Evolutionary conservation across 179 eudicot genomes (phyloP), one percentile per base, ranked within the genome.

Genomic region (Kewa caespitosa): DNA sequence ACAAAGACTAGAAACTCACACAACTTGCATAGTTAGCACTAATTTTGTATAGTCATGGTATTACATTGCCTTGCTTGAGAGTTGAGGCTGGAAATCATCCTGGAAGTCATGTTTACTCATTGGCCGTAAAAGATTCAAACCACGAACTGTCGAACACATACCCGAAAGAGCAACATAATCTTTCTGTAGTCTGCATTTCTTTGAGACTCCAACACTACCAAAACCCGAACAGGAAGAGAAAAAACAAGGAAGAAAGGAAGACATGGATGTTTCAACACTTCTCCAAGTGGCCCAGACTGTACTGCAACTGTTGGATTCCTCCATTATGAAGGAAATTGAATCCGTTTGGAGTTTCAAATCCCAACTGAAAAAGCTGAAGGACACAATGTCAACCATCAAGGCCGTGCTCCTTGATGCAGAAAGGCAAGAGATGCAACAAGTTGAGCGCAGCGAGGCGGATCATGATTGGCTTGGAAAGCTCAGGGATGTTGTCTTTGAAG

Each of bases 331-430:
- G 34, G 61, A 71, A 55, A 13, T 70, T 0, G 54, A 15, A 27
- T 32, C 52, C 8, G 32, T 66, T 0, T 61, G 55, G 71, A 61
- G 62, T 3, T 66, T 82, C 62, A 30, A 38, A 28, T 32, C 46
- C 15, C 72, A 77, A 42, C 74, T 79, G n/a, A 25, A 48, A 37
- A 77, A 75, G 62, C 77, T 79, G 41, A 65, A 39, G 25, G 18
- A 54, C 7, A 79, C 67, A 0, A 30, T 75, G 22, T 20, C 34
- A 15, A 34, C 70, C 31, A 38, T 85, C 22, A 18, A 46, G 18
- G 80, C 64, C 0, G 75, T 82, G 61, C 80, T 84, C 42, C 36
- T 7, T 18, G 82, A 78, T 73, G 85, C 79, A 1, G 80, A 80
- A 28, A 18, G 48, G 61, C 73, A 36, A 65, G 60, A 74, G 59